A percentile compares a stretch with the other conserved stretches of the same genome.
phyloP scores from a whole-genome alignment of 1,284 basidiomycete genomes.

The Agroathelia rolfsii region DNA sequence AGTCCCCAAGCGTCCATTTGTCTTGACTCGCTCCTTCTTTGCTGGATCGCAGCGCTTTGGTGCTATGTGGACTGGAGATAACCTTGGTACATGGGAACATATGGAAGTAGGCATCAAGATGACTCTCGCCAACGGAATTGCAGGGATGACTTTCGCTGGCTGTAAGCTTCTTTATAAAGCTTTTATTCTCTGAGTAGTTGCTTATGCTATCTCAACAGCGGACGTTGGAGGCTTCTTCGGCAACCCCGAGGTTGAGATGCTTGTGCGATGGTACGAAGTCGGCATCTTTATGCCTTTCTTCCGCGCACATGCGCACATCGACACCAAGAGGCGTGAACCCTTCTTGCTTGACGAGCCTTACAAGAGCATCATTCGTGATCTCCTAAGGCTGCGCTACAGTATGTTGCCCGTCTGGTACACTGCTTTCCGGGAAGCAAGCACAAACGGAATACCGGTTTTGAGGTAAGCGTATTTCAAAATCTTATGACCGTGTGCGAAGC shows the following conservation, averaged over 20 bases:
- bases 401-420: slow-evolving; percentile 96
- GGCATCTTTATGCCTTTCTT: slow-evolving; percentile 96
- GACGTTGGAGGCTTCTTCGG: slow-evolving; percentile 99
- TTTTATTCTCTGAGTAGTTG: slow-evolving; percentile 1
- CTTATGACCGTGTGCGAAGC: background rate
- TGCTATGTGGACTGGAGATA: slow-evolving; percentile 99
- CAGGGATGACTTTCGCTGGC: slow-evolving; percentile 91
- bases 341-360: slow-evolving; percentile 88
- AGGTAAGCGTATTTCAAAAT: slow-evolving; percentile 36
- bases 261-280: slow-evolving; percentile 95
- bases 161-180: slow-evolving; percentile 39
- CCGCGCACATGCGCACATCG: slow-evolving; percentile 96
- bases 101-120: slow-evolving; percentile 92
- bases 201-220: slow-evolving; percentile 36
- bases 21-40: slow-evolving; percentile 91
- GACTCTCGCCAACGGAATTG: slow-evolving; percentile 84
- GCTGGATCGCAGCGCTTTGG: slow-evolving; percentile 94
- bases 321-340: slow-evolving; percentile 95
- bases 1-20: slow-evolving; percentile 79
- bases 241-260: slow-evolving; percentile 89
- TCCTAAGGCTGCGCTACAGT: slow-evolving; percentile 78
- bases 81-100: slow-evolving; percentile 96
- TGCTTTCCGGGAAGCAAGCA: slow-evolving; percentile 81
- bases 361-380: slow-evolving; percentile 71
- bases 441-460: slow-evolving; percentile 72